Base-by-base conservation (phyloP, 257 asterid genomes). In the Thymus mandschuricus region DNA sequence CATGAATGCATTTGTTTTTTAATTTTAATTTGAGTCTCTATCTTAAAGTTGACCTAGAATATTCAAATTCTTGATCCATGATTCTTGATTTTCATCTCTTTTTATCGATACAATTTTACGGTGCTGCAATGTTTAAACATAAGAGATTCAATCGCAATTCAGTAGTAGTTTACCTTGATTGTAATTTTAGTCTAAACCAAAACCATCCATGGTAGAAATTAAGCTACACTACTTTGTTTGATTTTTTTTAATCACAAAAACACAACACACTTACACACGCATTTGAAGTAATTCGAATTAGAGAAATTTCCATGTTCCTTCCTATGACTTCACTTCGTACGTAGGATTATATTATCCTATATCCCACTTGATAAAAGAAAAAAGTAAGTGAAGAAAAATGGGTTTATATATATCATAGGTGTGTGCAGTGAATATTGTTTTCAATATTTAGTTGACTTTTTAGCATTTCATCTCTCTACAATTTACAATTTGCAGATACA, bases 261-360 rank as follows among this genome's bases (percentile, higher is more conserved):
- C 3, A 49, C 55, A 21, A 21, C 21, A 21, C 21, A 21, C 21
- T 21, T 21, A 21, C 21, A 21, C 21, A 21, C 21, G 21, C 21
- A 21, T 21, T 0, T 21, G 21, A 49, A 12, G 44, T 6, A 38
- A 3, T 38, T 3, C 6, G 44, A 3, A 38, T 38, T 65, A 2
- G 3, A 40, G 70, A 65, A 65, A 45, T 65, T 46, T n/a, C 45
- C 44, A 7, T 2, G 59, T 48, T 46, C 59, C 70, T 65, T 65
- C 70, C 43, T 45, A 9, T 64, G 58, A 31, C 33, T 59, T 45
- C 43, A 43, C 1, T 3, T 5, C 40, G 49, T 60, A 35, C 64
- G 44, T 8, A 59, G 29, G 15, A 60, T 35, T 1, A 5, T 31
- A 56, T 5, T 8, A 56, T 56, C 7, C 21, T 21, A 21, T 21